phyloP scores from a whole-genome alignment of 306 rosid genomes.

The Psophocarpus tetragonolobus region DNA sequence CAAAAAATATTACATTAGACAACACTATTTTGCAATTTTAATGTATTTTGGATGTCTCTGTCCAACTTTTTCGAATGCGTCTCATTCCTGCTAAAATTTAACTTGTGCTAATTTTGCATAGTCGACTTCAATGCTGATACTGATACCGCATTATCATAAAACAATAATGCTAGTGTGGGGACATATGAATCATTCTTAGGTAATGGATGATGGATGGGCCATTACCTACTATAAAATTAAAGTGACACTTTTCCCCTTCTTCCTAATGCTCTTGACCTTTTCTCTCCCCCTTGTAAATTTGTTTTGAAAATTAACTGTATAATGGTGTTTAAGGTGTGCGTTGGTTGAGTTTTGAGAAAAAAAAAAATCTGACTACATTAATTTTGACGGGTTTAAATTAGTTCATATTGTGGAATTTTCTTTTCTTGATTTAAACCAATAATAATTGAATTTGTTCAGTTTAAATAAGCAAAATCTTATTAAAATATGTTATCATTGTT shows the following conservation, averaged over 20 bases:
- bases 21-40: background rate
- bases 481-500: too few species aligned
- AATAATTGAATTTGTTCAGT: too few species aligned
- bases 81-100: background rate
- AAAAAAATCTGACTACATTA: too few species aligned
- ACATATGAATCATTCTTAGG: slow-evolving; percentile 16
- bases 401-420: too few species aligned
- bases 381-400: too few species aligned
- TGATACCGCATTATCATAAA: background rate
- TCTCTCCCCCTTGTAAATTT: background rate
- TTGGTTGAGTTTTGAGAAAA: too few species aligned
- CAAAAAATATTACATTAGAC: slow-evolving; percentile 2
- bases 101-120: background rate
- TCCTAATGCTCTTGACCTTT: background rate
- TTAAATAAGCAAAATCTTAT: too few species aligned
- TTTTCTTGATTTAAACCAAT: too few species aligned
- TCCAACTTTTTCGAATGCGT: slow-evolving; percentile 7
- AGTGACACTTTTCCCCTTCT: background rate
- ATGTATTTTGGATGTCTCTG: slow-evolving; percentile 12
- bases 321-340: too few species aligned
- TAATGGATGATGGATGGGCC: background rate
- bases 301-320: too few species aligned
- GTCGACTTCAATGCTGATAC: slow-evolving; percentile 10
- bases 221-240: background rate
- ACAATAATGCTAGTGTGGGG: slow-evolving; percentile 18